Evolutionary conservation across 2,329 filamentous ascomycete genomes (phyloP), one percentile per base, ranked within the genome.

Genomic region (Ilyonectria sp.): DNA sequence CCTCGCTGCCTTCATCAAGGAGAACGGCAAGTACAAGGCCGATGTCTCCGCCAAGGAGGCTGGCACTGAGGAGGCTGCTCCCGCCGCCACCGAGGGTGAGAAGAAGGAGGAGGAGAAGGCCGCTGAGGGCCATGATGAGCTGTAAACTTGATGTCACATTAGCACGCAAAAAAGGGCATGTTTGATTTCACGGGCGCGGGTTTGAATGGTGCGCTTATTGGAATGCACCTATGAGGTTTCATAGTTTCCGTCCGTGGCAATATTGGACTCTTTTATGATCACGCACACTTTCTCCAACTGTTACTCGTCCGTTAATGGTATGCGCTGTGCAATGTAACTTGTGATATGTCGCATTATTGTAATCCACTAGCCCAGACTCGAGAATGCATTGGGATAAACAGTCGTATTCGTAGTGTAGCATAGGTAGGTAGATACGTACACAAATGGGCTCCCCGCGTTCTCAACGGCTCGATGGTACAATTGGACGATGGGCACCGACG

Each of bases 1-100:
- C 81, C 90, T 99, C 68, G 92, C 93, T 78, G 89, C 92, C 77
- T 99, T 99, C 86, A 89, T 99, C 82, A 91, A 94, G 84, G 94
- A 98, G 87, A 97, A 96, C 82, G 96, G 96, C 83, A 96, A 94
- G 84, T 89, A 97, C 88, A 91, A 92, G 83, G 90, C 93, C 72
- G 90, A 92, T 76, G 90, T 92, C 70, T 83, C 86, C 74, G 83
- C 85, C 75, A 82, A 83, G 76, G 87, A 87, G 75, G 87, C 88
- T 74, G 81, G 83, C 40, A 85, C 85, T 65, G 87, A 89, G 75
- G 86, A 91, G 79, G 82, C 84, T 64, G 85, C 86, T 49, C 84
- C 86, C 63, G 85, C 86, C 73, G 81, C 87, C 75, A 84, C 84
- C 29, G 86, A 89, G 78, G 82, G 87, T 79, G 83, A 88, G 78